Percentiles rank a stretch among this genome's conserved stretches.
These are phyloP conservation scores for Epichloe gansuensis DNA, from an alignment of 2,329 filamentous ascomycete species.

Conservation along the genomic window DNA sequence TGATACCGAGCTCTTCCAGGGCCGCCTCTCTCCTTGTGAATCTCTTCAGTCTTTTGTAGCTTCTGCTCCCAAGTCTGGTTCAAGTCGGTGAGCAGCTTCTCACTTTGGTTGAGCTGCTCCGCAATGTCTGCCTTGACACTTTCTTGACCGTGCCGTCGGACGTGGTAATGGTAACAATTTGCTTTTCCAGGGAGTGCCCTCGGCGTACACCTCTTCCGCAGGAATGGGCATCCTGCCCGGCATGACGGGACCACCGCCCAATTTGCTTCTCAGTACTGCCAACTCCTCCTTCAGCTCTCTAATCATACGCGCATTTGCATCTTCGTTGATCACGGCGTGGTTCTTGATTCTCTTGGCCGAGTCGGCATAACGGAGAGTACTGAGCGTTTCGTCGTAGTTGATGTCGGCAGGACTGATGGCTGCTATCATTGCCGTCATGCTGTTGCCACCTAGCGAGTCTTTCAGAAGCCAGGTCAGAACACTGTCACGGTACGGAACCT, in stretches of 20 bases:
- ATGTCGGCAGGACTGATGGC: conserved; percentile 97
- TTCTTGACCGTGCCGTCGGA: conserved; percentile 81
- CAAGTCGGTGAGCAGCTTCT: conserved; percentile 89
- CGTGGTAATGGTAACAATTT: conserved; percentile 88
- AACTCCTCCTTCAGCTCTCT: conserved; percentile 94
- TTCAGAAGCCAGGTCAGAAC: conserved; percentile 94
- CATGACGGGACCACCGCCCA: conserved; percentile 44
- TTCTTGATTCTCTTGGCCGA: conserved; percentile 99
- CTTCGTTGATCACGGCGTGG: conserved; percentile 96
- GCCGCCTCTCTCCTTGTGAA: conserved; percentile 96
- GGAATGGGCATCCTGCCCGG: conserved; percentile 38
- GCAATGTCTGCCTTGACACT: conserved; percentile 96
- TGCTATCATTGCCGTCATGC: conserved; percentile 99
- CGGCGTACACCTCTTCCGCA: conserved; percentile 75
- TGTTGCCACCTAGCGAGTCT: conserved; percentile 94
- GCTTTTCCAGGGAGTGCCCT: conserved; percentile 89
- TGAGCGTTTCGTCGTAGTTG: conserved; percentile 96
- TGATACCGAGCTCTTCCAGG: conserved; percentile 92
- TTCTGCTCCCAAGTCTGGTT: conserved; percentile 99
- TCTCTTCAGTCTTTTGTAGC: conserved; percentile 84
- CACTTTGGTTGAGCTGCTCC: conserved; percentile 89
- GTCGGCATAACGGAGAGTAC: conserved; percentile 90
- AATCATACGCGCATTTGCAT: conserved; percentile 98
- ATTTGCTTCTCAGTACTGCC: conserved; percentile 71
- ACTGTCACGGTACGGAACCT: conserved; percentile 95